Base-by-base conservation (phyloP, 176 grass and related monocot species). In the Poa annua region DNA sequence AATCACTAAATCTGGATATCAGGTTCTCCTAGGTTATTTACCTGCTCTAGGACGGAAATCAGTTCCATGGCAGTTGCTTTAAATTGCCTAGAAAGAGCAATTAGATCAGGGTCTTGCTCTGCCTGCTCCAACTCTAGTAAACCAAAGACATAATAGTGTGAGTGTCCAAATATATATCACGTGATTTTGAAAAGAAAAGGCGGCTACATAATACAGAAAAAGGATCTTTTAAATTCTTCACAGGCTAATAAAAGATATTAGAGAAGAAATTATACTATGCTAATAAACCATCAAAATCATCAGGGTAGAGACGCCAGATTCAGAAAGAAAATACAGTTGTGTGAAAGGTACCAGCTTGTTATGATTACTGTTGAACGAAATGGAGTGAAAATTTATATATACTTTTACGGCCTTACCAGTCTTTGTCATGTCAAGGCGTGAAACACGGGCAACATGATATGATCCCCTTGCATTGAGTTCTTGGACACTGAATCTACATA, bases 51-150 rank as follows among this genome's bases (percentile, higher is more conserved):
- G 82, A 99, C 83, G 34, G 93, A 93, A 89, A 99, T 96, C 54
- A 99, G 92, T 87, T 99, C 96, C 96, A 96, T 96, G 19, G 93
- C 93, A 60, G 91, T 99, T 78, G 91, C 91, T 89, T 99, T 99
- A 75, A 99, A 99, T 88, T 96, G 87, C 63, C 91, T 90, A 41
- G 96, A 99, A 68, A 96, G 86, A 60, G 83, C 84, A 57, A 99
- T 89, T 25, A 99, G 81, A 84, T 99, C 93, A 87, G 93, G 93
- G 51, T 99, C 96, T 92, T 96, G 93, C 53, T 99, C 96, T 79
- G 85, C 93, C 83, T 83, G 90, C 87, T 99, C 96, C 89, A 99
- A 72, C 86, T 99, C 96, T 99, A 85, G 45, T 19, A 78, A 87
- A 82, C 34, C 74, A 55, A 68, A 78, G 41, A 82, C 34, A 72